phyloP scores from a whole-genome alignment of 129 eudicot species.

The Sambucus nigra region DNA sequence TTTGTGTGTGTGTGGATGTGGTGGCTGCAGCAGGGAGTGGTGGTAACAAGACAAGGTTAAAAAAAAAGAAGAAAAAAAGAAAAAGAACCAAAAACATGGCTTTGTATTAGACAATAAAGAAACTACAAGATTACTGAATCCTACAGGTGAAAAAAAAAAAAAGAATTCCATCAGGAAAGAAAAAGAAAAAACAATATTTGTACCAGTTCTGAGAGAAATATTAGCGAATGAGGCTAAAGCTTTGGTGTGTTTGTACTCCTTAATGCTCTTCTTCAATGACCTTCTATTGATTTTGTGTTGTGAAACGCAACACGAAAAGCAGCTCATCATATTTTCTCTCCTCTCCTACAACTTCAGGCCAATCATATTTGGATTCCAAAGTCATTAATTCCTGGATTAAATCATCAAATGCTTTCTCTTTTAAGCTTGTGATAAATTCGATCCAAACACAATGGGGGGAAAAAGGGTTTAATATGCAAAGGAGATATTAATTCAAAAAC shows the following conservation, averaged over 20 bases:
- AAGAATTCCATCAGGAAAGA: background rate
- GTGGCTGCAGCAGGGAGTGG: too few relatives aligned
- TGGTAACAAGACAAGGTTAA: background rate
- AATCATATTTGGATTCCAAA: slow-evolving; percentile 8
- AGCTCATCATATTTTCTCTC: slow-evolving; percentile 35
- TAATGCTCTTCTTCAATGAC: slow-evolving; percentile 32
- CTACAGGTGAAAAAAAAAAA: too few relatives aligned
- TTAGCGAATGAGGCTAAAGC: slow-evolving; percentile 45
- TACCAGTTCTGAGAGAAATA: slow-evolving; percentile 57
- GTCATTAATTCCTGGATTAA: background rate
- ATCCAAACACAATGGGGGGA: too few relatives aligned
- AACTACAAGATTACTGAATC: too few relatives aligned
- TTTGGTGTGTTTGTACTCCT: slow-evolving; percentile 23
- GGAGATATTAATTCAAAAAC: slow-evolving; percentile 8
- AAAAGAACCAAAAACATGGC: too few relatives aligned
- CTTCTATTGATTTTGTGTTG: slow-evolving; percentile 22
- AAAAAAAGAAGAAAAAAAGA: background rate
- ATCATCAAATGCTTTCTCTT: slow-evolving; percentile 16
- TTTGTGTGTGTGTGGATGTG: too few relatives aligned
- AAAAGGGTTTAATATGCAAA: too few relatives aligned
- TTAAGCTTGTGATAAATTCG: too few relatives aligned
- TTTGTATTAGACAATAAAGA: too few relatives aligned
- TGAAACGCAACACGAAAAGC: slow-evolving; percentile 51
- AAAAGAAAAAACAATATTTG: background rate
- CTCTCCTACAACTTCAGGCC: slow-evolving; percentile 18